Evolutionary conservation across 495 filamentous ascomycete genomes (phyloP).

Genomic region (Tuber magnatum): DNA sequence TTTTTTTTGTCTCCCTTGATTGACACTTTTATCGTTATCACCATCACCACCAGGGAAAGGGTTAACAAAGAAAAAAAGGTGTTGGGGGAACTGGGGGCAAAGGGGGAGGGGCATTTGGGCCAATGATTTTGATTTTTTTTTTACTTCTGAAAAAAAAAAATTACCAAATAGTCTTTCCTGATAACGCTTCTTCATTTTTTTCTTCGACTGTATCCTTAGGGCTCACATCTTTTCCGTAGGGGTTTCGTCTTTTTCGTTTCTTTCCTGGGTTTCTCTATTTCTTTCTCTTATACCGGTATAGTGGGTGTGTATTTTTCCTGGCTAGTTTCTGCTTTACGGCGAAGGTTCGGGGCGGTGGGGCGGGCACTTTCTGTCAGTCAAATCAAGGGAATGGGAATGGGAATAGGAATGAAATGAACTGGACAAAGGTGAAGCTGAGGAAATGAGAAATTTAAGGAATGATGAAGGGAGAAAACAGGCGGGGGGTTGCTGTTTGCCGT

Average conservation of each 20-base stretch:
- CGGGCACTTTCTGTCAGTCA: background rate
- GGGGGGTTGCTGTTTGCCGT: background rate
- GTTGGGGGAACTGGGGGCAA: slow-evolving; percentile 3
- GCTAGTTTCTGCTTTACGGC: slow-evolving; percentile 3
- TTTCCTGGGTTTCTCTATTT: background rate
- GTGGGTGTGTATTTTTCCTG: slow-evolving; percentile 12
- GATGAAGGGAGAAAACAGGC: background rate
- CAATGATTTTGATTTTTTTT: slow-evolving; percentile 4
- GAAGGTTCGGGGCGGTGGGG: background rate
- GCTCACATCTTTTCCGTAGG: slow-evolving; percentile 18
- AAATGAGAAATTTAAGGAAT: background rate
- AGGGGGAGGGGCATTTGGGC: background rate
- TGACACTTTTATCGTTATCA: background rate
- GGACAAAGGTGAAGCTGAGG: background rate
- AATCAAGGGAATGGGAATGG: background rate
- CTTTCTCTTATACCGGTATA: slow-evolving; percentile 22
- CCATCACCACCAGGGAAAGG: background rate
- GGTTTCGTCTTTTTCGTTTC: slow-evolving; percentile 7
- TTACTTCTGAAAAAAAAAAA: slow-evolving; percentile 6
- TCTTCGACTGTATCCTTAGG: slow-evolving; percentile 14
- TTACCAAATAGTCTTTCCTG: background rate
- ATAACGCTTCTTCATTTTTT: slow-evolving; percentile 4
- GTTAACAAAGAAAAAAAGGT: background rate
- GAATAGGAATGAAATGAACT: background rate
- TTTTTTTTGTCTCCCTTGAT: slow-evolving; percentile 13